phyloP scores from a whole-genome alignment of 768 basidiomycete genomes.

The Infundibulicybe gibba region DNA sequence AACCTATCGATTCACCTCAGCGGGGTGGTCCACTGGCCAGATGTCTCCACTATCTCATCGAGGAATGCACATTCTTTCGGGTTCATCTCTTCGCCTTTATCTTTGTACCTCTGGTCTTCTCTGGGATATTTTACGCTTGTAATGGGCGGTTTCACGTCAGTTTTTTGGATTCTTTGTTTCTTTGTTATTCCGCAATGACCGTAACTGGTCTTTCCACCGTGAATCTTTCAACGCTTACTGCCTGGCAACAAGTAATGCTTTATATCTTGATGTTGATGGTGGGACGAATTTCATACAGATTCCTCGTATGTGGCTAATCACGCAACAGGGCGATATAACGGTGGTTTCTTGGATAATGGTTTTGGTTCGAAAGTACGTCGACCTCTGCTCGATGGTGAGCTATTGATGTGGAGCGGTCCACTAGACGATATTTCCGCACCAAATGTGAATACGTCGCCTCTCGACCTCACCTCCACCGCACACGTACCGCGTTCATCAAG shows the following conservation, averaged over 20 bases:
- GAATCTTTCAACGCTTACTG: constrained; percentile 45
- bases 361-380: constrained; percentile 49
- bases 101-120: constrained; percentile 54
- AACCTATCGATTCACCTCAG: too few relatives aligned
- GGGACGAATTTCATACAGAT: constrained; percentile 9
- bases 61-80: constrained; percentile 48
- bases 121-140: constrained; percentile 62
- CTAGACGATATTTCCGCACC: constrained; percentile 40
- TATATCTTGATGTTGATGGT: constrained; percentile 53
- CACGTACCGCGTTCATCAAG: constrained; percentile 23
- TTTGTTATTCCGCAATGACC: constrained; percentile 59
- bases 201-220: constrained; percentile 45
- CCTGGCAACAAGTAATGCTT: constrained; percentile 45
- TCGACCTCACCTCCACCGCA: constrained; percentile 11
- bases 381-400: background rate
- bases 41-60: background rate
- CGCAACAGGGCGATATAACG: constrained; percentile 38
- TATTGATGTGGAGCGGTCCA: background rate
- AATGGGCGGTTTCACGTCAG: constrained; percentile 50
- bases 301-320: background rate
- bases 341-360: constrained; percentile 66
- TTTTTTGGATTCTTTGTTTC: constrained; percentile 56
- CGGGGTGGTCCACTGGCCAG: too few relatives aligned
- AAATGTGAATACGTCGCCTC: constrained; percentile 37
- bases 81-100: constrained; percentile 47